Evolutionary conservation across 2,329 filamentous ascomycete genomes (phyloP).

Genomic region (Neobulgaria alba): DNA sequence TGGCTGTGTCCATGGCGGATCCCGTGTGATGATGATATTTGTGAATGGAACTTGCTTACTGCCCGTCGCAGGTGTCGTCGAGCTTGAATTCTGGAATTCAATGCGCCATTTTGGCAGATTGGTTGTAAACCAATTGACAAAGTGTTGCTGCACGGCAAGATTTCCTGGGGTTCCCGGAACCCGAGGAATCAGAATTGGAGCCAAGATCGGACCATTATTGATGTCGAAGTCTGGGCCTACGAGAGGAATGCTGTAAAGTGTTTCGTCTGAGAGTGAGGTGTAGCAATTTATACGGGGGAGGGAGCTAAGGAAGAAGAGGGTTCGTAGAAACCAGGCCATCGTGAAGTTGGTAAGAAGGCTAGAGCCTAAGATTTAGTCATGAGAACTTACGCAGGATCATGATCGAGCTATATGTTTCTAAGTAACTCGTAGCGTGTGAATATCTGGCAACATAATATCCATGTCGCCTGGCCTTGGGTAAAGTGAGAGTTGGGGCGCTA

Average conservation of each 20-base stretch:
- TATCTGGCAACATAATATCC: too few relatives aligned
- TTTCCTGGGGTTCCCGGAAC: constrained; percentile 82
- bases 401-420: constrained; percentile 7
- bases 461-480: too few relatives aligned
- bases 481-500: too few relatives aligned
- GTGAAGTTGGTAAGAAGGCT: constrained; percentile 13
- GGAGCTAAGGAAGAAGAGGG: constrained; percentile 12
- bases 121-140: constrained; percentile 69
- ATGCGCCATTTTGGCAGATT: constrained; percentile 72
- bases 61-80: constrained; percentile 68
- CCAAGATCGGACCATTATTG: constrained; percentile 62
- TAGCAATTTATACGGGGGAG: constrained; percentile 19
- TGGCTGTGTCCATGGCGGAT: constrained; percentile 69
- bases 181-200: constrained; percentile 79
- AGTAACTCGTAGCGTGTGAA: too few relatives aligned
- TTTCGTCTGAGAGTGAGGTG: constrained; percentile 59
- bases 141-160: constrained; percentile 64
- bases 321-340: constrained; percentile 12
- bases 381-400: constrained; percentile 18
- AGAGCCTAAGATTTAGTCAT: constrained; percentile 14
- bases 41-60: constrained; percentile 67
- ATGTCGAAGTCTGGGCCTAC: constrained; percentile 73
- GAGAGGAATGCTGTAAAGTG: constrained; percentile 63
- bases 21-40: constrained; percentile 78
- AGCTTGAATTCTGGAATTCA: constrained; percentile 83